Evolutionary conservation across 1,284 basidiomycete genomes (phyloP), one percentile per base, ranked within the genome.

Genomic region (Prillingera fragicola): DNA sequence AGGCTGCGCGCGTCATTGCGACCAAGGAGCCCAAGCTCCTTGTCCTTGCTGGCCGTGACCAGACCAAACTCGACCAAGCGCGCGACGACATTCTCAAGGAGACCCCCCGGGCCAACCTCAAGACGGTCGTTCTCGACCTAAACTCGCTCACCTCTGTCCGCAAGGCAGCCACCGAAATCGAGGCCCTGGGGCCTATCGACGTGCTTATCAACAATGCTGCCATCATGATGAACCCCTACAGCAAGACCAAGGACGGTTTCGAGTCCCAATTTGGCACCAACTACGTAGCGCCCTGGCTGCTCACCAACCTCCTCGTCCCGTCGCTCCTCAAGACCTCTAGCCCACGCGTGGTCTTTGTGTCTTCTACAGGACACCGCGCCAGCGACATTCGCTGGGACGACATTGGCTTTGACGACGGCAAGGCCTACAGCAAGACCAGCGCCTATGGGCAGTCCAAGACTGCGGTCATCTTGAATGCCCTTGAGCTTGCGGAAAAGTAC

Each of bases 201-300:
- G 49, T 61, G 8, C 45, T 65, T 19, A 57, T 62, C 53, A 55
- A 57, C 55, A 62, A 62, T 31, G 61, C 59, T 15, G 62, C 38
- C 4, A 37, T 59, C 43, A 57, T 58, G 56, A 47, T 48, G 33
- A 21, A 22, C n/a, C 56, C 54, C 0, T 47, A 55, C 33, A 23
- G 8, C 12, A 28, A 38, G 13, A 60, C 59, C 1, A 14, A 12
- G 13, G 63, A 65, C 40, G 63, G 60, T 9, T 35, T 48, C 52
- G 63, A 67, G 33, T 19, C 39, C 10, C 63, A 65, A 43, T 51
- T 67, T 33, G 59, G 43, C n/a, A 48, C 50, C 9, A 64, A 66
- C 50, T 54, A 60, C 33, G 37, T 67, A 27, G 59, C 43, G 2
- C 62, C 53, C n/a, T 64, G 53, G 44, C 44, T 61, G 19, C 50